Evolutionary conservation across 2,329 filamentous ascomycete species (phyloP), one percentile per base, ranked within the genome.

Genomic region (Colletotrichum sp.): DNA sequence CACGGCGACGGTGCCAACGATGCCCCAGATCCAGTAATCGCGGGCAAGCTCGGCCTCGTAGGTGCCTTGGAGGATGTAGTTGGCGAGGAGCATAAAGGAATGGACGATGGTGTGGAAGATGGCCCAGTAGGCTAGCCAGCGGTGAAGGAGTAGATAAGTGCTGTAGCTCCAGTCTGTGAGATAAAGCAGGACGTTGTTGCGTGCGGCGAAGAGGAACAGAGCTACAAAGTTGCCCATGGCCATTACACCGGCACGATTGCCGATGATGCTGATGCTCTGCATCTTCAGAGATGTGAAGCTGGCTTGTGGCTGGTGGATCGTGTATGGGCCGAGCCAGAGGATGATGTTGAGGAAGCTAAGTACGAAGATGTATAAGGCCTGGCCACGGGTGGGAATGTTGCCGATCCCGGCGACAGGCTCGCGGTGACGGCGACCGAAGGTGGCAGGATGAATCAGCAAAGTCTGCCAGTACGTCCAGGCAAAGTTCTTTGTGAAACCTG

Each of bases 301-400:
- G n/a, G 77, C 75, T 22, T 83, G 81, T 1, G 81, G 81, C 2
- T 81, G 80, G 55, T 81, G 79, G 36, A 77, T 78, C 8, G 78
- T 70, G 55, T 83, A 84, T 0, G 83, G 82, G 3, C 79, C 80
- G 16, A 83, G 70, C 43, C 82, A 79, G 32, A 86, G 79, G 6
- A 84, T 30, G 43, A 84, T 39, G 70, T 86, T 86, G 34, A 85
- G 79, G 7, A 83, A 36, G 70, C 82, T 80, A 48, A 85, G 79
- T 28, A 84, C 67, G 27, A 76, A 43, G 58, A 86, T 84, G 68
- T 83, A 83, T 8, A 84, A 13, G 9, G 81, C 77, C 56, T 86
- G 84, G 6, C 84, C 84, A 6, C 83, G 81, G 0, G 82, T 85
- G 4, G 85, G 84, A 6, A 84, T 76, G 5, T 82, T 77, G 4